Evolutionary conservation across 225 moss, liverwort and hornwort species (phyloP), one percentile per base, ranked within the genome.

Genomic region (Rhytidiadelphus loreus): DNA sequence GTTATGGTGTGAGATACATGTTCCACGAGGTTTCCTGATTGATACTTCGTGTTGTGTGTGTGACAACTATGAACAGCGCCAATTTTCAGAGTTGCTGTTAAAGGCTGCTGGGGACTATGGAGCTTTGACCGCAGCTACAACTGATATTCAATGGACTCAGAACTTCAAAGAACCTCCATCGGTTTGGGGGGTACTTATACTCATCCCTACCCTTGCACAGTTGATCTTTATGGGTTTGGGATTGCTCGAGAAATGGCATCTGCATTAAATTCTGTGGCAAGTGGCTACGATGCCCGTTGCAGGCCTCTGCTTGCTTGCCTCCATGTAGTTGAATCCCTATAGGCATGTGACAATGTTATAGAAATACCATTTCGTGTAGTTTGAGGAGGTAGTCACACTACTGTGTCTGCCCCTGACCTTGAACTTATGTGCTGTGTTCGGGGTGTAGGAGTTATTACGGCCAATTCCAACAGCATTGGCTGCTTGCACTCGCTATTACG

Each of bases 391-490:
- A 71, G 33, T 82, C 58, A 30, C 64, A 17, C 41, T 26, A 28
- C 77, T 71, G 53, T 68, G 43, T 30, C 68, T 86, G 48, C 46
- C 50, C 41, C 71, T 83, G 86, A 30, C 63, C 29, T 75, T 78
- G 41, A 90, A 55, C 60, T 83, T 55, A 30, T 44, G 30, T 72
- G 39, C 71, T 43, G 29, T 87, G 86, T 59, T 75, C 63, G 92
- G 74, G 88, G 89, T 91, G 90, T 76, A 98, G 98, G 99, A 99
- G 90, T 90, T 99, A 62, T 87, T 99, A 58, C 93, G 99, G 89
- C 99, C 99, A n/a, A 99, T 99, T 92, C 99, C 99, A 83, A 97
- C 99, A 66, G 99, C 99, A 56, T 89, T 99, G 78, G 99, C 99
- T 76, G 96, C 99, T 71, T 99, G 99, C 91, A 99, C 99, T 56